Conservation (phyloP, 2,329 filamentous ascomycete species). For the Pochonia chlamydosporia region DNA sequence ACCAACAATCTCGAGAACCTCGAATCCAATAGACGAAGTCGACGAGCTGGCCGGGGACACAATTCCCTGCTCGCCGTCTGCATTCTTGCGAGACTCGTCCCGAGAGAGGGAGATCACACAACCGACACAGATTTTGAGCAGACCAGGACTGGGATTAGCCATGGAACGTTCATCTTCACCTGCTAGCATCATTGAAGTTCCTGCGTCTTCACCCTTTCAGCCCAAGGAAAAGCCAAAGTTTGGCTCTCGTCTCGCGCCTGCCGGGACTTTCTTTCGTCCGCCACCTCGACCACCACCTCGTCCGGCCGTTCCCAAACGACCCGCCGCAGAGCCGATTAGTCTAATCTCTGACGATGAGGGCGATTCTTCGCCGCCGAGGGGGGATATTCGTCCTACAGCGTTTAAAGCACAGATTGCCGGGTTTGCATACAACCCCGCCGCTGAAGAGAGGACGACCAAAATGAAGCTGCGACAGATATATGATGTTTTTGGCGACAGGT, state of each 20-base stretch:
- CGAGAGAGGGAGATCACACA: conserved; percentile 28
- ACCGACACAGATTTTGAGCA: conserved; percentile 41
- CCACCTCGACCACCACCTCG: conserved; percentile 24
- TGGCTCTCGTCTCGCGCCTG: conserved; percentile 64
- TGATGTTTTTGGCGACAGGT: conserved; percentile 26
- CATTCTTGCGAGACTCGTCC: conserved; percentile 23
- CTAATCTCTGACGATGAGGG: conserved; percentile 45
- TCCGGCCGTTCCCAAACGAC: conserved; percentile 25
- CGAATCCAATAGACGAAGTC: conserved; percentile 26
- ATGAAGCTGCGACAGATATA: conserved; percentile 30
- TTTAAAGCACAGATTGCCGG: conserved; percentile 37
- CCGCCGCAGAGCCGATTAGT: conserved; percentile 36
- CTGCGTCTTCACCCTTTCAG: conserved; percentile 75
- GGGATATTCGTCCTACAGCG: conserved; percentile 57
- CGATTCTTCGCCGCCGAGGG: conserved; percentile 43
- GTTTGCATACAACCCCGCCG: conserved; percentile 43
- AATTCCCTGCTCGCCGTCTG: conserved; percentile 37
- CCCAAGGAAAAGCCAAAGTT: conserved; percentile 23
- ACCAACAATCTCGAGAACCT: conserved; percentile 19
- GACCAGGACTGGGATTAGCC: conserved; percentile 25
- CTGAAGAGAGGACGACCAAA: conserved; percentile 29
- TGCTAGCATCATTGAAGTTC: conserved; percentile 62
- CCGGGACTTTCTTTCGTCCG: conserved; percentile 64
- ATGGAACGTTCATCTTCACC: conserved; percentile 35
- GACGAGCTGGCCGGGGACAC: conserved; percentile 41